These are phyloP conservation scores for Leptographium procerum DNA, from an alignment of 2,329 filamentous ascomycete species.

Conservation along the genomic window DNA sequence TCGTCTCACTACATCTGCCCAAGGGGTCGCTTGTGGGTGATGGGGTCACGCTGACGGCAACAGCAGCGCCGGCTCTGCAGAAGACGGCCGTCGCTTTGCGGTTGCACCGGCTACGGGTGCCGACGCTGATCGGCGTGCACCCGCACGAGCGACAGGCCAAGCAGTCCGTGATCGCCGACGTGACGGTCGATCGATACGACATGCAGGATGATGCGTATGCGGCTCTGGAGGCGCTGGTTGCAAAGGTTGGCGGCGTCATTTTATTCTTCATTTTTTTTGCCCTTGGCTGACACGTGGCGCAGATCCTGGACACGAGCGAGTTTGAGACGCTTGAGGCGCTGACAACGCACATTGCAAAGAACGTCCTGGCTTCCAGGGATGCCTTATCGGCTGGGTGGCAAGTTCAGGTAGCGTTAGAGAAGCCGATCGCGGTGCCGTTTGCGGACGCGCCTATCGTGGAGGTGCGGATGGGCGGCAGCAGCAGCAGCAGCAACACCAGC, in stretches of 20 bases:
- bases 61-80: not conserved
- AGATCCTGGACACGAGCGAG: slow-evolving; percentile 41
- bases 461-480: slow-evolving; percentile 22
- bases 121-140: slow-evolving; percentile 63
- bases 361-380: slow-evolving; percentile 29
- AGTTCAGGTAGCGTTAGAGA: slow-evolving; percentile 53
- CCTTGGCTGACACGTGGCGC: slow-evolving; percentile 15
- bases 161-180: slow-evolving; percentile 10
- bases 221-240: slow-evolving; percentile 46
- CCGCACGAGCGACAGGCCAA: slow-evolving; percentile 48
- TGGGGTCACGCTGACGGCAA: slow-evolving; percentile 10
- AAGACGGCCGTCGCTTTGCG: slow-evolving; percentile 24
- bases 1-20: slow-evolving; percentile 45
- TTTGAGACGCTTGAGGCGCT: slow-evolving; percentile 56
- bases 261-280: not conserved
- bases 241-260: slow-evolving; percentile 30
- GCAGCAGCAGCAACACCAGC: slow-evolving; percentile 9
- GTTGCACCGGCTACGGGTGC: slow-evolving; percentile 48
- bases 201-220: slow-evolving; percentile 37
- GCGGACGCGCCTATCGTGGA: slow-evolving; percentile 63
- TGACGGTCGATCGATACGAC: slow-evolving; percentile 41
- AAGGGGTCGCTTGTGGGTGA: slow-evolving; percentile 45
- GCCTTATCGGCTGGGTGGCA: slow-evolving; percentile 31
- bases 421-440: slow-evolving; percentile 61
- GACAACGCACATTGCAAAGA: slow-evolving; percentile 33